Conservation (phyloP, 108 stramenopile species). For the Mediolabrus comicus region DNA sequence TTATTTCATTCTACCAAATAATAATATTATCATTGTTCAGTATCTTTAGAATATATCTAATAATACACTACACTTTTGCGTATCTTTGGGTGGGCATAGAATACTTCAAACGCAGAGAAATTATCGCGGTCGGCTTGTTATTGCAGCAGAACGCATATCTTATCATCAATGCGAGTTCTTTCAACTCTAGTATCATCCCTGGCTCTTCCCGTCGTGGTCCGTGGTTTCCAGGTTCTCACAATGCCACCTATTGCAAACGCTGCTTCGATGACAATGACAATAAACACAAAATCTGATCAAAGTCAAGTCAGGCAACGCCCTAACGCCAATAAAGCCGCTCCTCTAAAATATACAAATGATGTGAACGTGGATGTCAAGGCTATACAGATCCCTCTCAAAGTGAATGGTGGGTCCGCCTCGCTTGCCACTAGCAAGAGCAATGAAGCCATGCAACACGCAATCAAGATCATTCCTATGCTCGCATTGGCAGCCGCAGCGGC, state of each 20-base stretch:
- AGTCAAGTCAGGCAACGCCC: constrained; percentile 19
- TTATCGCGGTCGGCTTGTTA: too few species aligned
- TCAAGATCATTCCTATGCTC: constrained; percentile 18
- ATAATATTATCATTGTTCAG: too few species aligned
- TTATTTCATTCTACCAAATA: neutral
- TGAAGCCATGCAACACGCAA: constrained; percentile 6
- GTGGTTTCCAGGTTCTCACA: constrained; percentile 16
- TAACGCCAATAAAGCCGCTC: constrained; percentile 4
- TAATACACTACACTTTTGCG: neutral
- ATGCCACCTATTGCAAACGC: constrained; percentile 17
- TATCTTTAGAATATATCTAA: too few species aligned
- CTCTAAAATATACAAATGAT: constrained; percentile 27
- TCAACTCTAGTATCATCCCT: constrained; percentile 15
- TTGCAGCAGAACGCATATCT: neutral
- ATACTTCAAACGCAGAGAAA: too few species aligned
- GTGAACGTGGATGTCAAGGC: constrained; percentile 7
- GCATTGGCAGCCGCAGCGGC: neutral
- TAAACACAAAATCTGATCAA: constrained; percentile 1
- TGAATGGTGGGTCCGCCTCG: constrained; percentile 15
- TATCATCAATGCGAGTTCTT: constrained; percentile 18
- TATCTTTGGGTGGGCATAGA: too few species aligned
- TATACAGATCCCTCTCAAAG: constrained; percentile 13
- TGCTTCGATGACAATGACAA: constrained; percentile 20
- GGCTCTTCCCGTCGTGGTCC: constrained; percentile 17
- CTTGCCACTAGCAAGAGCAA: neutral